These are phyloP conservation scores for Jamesozyma gamospora DNA, from an alignment of 805 yeast species.

Conservation along the genomic window DNA sequence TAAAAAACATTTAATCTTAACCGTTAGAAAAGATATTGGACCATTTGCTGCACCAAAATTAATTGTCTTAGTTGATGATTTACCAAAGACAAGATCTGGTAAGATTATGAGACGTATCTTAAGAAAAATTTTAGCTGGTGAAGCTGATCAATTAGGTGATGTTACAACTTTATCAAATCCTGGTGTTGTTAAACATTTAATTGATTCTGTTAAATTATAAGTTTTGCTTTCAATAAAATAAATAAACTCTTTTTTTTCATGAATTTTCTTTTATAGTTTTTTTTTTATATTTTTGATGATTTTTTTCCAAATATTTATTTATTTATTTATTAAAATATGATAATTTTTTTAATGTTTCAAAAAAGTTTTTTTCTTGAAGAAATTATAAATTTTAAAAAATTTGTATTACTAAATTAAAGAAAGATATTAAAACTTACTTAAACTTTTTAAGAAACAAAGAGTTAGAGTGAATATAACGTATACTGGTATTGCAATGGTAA, in stretches of 20 bases:
- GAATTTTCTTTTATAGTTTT: neutral
- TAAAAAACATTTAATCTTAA: constrained; percentile 54
- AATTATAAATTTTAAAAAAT: no score
- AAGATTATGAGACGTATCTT: constrained; percentile 81
- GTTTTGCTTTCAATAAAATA: no score
- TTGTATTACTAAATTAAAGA: no score
- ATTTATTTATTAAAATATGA: no score
- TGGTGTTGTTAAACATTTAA: constrained; percentile 56
- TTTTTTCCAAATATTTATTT: no score
- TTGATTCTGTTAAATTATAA: constrained; percentile 37
- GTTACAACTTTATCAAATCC: constrained; percentile 71
- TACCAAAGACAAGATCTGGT: constrained; percentile 82
- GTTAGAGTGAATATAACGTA: no score
- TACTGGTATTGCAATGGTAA: no score
- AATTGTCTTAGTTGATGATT: constrained; percentile 61
- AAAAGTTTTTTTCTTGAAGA: no score
- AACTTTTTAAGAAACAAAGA: no score
- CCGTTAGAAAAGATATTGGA: constrained; percentile 71
- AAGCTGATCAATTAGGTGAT: constrained; percentile 76
- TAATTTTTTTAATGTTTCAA: no score
- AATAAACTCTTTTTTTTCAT: constrained; percentile 1
- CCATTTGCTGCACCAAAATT: constrained; percentile 81
- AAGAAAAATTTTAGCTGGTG: constrained; percentile 64
- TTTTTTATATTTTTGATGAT: neutral
- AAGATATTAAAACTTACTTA: no score